phyloP scores from a whole-genome alignment of 2,329 filamentous ascomycete genomes.

The Talaromyces pinophilus region DNA sequence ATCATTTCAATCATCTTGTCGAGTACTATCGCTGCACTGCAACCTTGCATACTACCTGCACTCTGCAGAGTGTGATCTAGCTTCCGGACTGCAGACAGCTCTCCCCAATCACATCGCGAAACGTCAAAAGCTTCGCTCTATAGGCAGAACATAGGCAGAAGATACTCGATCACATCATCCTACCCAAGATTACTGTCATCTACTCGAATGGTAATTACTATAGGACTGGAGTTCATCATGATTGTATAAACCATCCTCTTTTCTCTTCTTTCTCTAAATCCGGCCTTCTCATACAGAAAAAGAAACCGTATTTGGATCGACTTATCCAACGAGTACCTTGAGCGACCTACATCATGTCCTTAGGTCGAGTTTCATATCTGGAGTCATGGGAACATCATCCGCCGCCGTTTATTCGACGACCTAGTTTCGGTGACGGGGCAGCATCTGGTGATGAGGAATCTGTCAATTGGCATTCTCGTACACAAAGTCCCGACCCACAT shows the following conservation, averaged over 20 bases:
- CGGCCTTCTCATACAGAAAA: not conserved
- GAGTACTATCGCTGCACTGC: not conserved
- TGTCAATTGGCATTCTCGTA: not conserved
- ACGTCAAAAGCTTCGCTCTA: slow-evolving; percentile 3
- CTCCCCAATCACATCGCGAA: slow-evolving; percentile 15
- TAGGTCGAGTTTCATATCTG: slow-evolving; percentile 46
- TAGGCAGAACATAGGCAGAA: slow-evolving; percentile 4
- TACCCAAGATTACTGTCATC: not conserved
- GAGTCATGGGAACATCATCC: slow-evolving; percentile 46
- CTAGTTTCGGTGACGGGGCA: slow-evolving; percentile 25
- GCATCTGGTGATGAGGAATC: slow-evolving; percentile 32
- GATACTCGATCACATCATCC: not conserved
- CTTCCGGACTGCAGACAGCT: slow-evolving; percentile 12
- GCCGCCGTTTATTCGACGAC: slow-evolving; percentile 32
- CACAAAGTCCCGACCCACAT: slow-evolving; percentile 26
- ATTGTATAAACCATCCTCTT: not conserved
- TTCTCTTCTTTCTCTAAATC: not conserved
- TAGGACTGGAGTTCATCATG: not conserved
- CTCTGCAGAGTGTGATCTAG: not conserved
- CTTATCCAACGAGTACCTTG: not conserved
- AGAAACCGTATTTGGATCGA: not conserved
- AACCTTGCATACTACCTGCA: not conserved
- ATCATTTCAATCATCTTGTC: not conserved
- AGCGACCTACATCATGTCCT: slow-evolving; percentile 39
- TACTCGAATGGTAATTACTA: not conserved